phyloP scores from a whole-genome alignment of 2,329 filamentous ascomycete species.

The Xylariaceae sp. region DNA sequence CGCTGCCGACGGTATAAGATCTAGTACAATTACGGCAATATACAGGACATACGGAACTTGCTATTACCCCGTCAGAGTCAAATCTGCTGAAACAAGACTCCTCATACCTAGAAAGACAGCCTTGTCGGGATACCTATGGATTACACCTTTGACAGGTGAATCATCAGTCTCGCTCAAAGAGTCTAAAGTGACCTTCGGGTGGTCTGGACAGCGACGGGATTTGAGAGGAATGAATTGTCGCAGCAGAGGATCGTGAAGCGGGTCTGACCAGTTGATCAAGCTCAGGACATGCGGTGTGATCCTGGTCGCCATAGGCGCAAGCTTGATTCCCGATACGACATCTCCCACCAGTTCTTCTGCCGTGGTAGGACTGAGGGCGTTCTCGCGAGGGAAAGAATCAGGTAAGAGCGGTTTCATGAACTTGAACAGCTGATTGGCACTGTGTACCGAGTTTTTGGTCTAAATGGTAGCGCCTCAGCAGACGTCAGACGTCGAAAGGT shows the following conservation, averaged over 20 bases:
- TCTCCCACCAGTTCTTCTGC: too few species aligned
- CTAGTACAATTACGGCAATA: conserved; percentile 62
- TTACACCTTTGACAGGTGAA: conserved; percentile 51
- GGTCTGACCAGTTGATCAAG: conserved; percentile 54
- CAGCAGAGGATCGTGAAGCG: conserved; percentile 55
- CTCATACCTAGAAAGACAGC: conserved; percentile 57
- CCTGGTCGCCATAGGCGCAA: too few species aligned
- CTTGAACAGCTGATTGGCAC: too few species aligned
- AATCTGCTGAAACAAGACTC: too few species aligned
- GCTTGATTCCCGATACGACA: too few species aligned
- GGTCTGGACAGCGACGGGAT: conserved; percentile 49
- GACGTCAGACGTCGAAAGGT: too few species aligned
- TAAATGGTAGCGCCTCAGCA: too few species aligned
- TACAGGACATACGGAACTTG: conserved; percentile 56
- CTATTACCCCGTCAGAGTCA: too few species aligned
- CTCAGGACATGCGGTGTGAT: conserved; percentile 53
- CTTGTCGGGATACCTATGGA: conserved; percentile 62
- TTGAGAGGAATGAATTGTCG: conserved; percentile 56
- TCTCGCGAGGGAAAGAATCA: too few species aligned
- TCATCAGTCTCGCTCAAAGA: conserved; percentile 55
- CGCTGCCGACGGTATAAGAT: conserved; percentile 52
- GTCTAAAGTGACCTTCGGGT: conserved; percentile 50
- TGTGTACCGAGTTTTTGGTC: too few species aligned
- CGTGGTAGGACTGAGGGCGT: too few species aligned
- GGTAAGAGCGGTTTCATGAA: too few species aligned